These are phyloP conservation scores for Starmerella powellii DNA, from an alignment of 805 yeast species.

Conservation along the genomic window DNA sequence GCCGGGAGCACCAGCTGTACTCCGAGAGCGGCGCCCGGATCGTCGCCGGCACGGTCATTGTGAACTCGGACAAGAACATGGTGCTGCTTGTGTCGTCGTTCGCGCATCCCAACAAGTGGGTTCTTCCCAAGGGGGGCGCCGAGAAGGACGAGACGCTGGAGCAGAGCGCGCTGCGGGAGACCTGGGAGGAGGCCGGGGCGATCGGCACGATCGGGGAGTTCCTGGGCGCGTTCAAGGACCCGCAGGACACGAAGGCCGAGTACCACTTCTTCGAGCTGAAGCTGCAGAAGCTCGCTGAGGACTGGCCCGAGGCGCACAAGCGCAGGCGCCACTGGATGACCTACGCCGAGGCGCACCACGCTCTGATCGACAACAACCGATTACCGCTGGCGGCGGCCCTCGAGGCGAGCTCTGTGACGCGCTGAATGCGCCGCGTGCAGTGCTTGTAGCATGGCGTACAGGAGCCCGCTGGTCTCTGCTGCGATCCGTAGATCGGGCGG, in stretches of 20 bases:
- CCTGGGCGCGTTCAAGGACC: slow-evolving; percentile 59
- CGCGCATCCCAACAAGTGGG: slow-evolving; percentile 61
- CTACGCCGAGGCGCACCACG: slow-evolving; percentile 26
- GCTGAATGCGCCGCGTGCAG: no score
- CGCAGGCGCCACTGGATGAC: slow-evolving; percentile 65
- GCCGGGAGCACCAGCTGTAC: slow-evolving; percentile 35
- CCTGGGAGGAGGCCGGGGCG: slow-evolving; percentile 98
- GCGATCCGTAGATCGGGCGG: no score
- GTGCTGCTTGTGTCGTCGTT: slow-evolving; percentile 73
- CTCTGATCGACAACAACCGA: slow-evolving; percentile 26
- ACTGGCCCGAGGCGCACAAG: slow-evolving; percentile 62
- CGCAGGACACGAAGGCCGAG: slow-evolving; percentile 48
- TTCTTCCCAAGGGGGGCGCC: slow-evolving; percentile 91
- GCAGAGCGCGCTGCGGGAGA: slow-evolving; percentile 65
- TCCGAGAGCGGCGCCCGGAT: slow-evolving; percentile 59
- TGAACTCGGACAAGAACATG: slow-evolving; percentile 43
- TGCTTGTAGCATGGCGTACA: no score
- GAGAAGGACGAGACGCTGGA: slow-evolving; percentile 60
- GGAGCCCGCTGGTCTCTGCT: no score
- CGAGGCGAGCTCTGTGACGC: slow-evolving; percentile 11
- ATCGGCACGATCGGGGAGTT: slow-evolving; percentile 46
- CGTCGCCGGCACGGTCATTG: slow-evolving; percentile 85
- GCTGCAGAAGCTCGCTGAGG: slow-evolving; percentile 41
- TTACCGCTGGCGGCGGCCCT: slow-evolving; percentile 28
- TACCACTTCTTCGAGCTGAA: slow-evolving; percentile 77